Evolutionary conservation across 176 grass and related monocot species (phyloP).

Genomic region (Ensete glaucum): DNA sequence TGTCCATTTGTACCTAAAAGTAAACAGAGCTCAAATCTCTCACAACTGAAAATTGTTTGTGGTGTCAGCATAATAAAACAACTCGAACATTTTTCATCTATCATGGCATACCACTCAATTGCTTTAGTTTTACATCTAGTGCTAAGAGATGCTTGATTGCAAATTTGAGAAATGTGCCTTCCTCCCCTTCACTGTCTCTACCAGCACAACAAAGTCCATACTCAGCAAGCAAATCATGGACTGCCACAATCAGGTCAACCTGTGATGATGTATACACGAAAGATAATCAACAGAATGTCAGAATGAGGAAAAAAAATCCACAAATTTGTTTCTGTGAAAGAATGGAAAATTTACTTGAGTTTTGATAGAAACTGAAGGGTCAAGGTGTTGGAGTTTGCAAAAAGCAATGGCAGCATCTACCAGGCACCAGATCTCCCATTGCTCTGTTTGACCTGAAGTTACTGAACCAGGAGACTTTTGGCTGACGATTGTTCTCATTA

Average conservation of each 20-base stretch:
- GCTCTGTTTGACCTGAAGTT: slow-evolving; percentile 46
- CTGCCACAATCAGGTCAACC: slow-evolving; percentile 82
- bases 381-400: slow-evolving; percentile 92
- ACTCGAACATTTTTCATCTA: background rate
- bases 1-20: slow-evolving; percentile 62
- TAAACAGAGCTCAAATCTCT: background rate
- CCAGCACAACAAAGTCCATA: slow-evolving; percentile 90
- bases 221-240: slow-evolving; percentile 95
- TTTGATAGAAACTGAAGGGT: slow-evolving; percentile 73
- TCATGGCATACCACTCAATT: slow-evolving; percentile 53
- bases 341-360: slow-evolving; percentile 49
- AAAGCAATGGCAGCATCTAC: slow-evolving; percentile 82
- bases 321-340: slow-evolving; percentile 23
- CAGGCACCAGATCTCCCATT: slow-evolving; percentile 69
- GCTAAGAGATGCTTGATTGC: slow-evolving; percentile 94
- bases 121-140: slow-evolving; percentile 86
- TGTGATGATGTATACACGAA: slow-evolving; percentile 31
- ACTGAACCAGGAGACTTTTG: slow-evolving; percentile 49
- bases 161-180: slow-evolving; percentile 88
- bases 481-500: slow-evolving; percentile 59
- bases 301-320: slow-evolving; percentile 7
- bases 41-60: background rate
- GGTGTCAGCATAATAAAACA: background rate
- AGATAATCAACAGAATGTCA: slow-evolving; percentile 5
- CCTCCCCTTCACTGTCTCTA: slow-evolving; percentile 63